Evolutionary conservation across 371 early-diverging fungal genomes (phyloP), one percentile per base, ranked within the genome.

Genomic region (Apophysomyces sp.): DNA sequence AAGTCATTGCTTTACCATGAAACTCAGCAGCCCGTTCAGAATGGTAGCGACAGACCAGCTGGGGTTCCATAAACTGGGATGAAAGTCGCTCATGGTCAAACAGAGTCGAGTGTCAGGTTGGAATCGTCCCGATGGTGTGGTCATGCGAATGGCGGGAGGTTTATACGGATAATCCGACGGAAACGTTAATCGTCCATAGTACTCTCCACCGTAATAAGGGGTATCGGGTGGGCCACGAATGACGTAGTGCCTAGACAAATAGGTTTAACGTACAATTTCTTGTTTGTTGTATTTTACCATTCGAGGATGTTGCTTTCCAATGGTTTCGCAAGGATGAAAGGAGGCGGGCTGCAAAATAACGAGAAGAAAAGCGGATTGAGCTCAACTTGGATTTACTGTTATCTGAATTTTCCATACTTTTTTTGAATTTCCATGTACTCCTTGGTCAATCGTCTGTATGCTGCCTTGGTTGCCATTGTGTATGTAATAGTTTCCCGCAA

Each of bases 11-110:
- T 67, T 57, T 62, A 94, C 94, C 98, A 98, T 98, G 72, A 98
- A 98, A 55, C 92, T 91, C 65, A 98, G 73, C 52, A 98, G 74
- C 4, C 99, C 99, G 59, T 91, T 96, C 57, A 98, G 74, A 55
- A 98, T 97, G 0, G 98, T 96, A 4, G 95, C 77, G 7, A 97
- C 97, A 37, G 93, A 92, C 99, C 98, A 97, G 55, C 93, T 92
- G 3, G 98, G 98, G 73, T 97, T 98, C 98, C 98, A 98, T 34
- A 90, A 86, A 69, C 85, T 88, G 30, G 90, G 93, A 67, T 94
- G 98, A 72, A 93, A 97, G 82, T 97, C 96, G 67, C 91, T 91
- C 96, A 97, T 97, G 62, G 92, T 89, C 60, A 95, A 80, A 72
- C 99, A 98, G 15, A 98, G 88, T 61, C 94, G 81, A 40, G 92